Evolutionary conservation across 2,329 filamentous ascomycete species (phyloP), one percentile per base, ranked within the genome.

Genomic region (Triangularia verruculosa): DNA sequence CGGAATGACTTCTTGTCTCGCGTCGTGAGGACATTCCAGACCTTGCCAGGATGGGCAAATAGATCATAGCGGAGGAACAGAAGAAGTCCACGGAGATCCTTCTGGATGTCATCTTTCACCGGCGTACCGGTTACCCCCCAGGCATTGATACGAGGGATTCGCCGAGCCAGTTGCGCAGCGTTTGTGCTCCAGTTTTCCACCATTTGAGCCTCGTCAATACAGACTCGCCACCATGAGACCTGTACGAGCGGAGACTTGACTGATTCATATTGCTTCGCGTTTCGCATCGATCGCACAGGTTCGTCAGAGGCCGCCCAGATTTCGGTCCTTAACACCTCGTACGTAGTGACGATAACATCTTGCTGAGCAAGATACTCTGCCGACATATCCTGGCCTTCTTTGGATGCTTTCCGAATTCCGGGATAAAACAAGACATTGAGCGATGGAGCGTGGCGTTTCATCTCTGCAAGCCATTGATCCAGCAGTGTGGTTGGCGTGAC

Each of bases 71-170:
- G 84, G 8, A 98, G 82, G 69, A 99, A 98, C 0, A 90, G 80
- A 0, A 98, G 75, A 4, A 98, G 80, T 0, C 94, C 94, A 68
- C 88, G 87, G 7, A 97, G 80, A 74, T 97, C 94, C 70, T 27
- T 15, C 6, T 54, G 51, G 3, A 74, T 66, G 25, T 71, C 85
- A 68, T 92, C 91, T 68, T 91, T 89, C 39, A 98, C 83, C 0
- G 95, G 95, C 0, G 95, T 99, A 51, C 92, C 95, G 0, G 92
- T 94, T 47, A 99, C 88, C 13, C 90, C 93, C 95, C 95, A 98
- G 1, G 92, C 89, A 76, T 97, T 93, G 67, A 91, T 78, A 27
- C 95, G 85, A 53, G 94, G 93, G 65, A 99, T 89, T 25, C 89
- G 79, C 47, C 88, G 86, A 34, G 93, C 93, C 13, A 97, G 87